phyloP scores from a whole-genome alignment of 2,329 filamentous ascomycete genomes.

The Cercospora sp. region DNA sequence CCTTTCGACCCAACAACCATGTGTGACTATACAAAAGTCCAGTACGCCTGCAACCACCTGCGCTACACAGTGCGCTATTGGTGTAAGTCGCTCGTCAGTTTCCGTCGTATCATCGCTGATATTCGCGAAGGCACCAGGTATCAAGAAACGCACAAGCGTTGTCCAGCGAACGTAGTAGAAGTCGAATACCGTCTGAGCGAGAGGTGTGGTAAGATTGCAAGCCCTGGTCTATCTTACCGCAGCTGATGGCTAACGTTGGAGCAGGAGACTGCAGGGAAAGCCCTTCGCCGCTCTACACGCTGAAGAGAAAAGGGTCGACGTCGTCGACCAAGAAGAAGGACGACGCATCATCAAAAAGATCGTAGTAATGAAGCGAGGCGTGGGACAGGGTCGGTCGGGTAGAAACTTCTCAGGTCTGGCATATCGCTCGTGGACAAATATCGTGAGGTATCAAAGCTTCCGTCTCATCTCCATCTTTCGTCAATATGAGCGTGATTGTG shows the following conservation, averaged over 20 bases:
- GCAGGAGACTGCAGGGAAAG: constrained; percentile 28
- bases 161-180: constrained; percentile 56
- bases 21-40: constrained; percentile 62
- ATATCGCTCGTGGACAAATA: constrained; percentile 12
- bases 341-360: constrained; percentile 9
- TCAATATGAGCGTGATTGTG: background rate
- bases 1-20: constrained; percentile 39
- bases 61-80: constrained; percentile 58
- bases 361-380: background rate
- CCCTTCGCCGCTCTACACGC: constrained; percentile 21
- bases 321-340: constrained; percentile 18
- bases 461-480: background rate
- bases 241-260: constrained; percentile 2
- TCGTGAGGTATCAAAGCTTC: constrained; percentile 11
- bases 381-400: background rate
- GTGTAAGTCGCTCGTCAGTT: constrained; percentile 43
- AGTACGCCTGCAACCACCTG: constrained; percentile 57
- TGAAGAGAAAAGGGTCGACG: constrained; percentile 24
- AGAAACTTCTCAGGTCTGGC: background rate
- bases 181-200: constrained; percentile 53
- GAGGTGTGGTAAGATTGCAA: constrained; percentile 45
- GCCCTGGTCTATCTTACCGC: background rate
- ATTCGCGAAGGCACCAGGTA: constrained; percentile 43
- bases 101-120: background rate
- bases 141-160: constrained; percentile 56